Conservation (phyloP, 1,284 basidiomycete species). For the Cutaneotrichosporon sp. region DNA sequence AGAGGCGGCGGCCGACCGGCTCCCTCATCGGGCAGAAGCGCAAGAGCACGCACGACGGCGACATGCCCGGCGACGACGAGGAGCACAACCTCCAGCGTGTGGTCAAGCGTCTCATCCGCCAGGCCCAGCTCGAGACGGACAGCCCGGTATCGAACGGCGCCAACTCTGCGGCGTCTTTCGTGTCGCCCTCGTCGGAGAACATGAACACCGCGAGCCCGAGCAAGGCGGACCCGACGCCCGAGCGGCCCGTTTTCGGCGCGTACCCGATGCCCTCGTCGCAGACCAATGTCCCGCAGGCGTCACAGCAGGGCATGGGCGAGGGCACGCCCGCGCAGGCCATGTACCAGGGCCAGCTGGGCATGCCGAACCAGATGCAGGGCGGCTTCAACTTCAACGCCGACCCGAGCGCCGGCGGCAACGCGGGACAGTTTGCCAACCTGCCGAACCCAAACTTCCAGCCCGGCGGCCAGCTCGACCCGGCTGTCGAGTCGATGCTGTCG, state of each 20-base stretch:
- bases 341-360: constrained; percentile 18
- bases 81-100: constrained; percentile 50
- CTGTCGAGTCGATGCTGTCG: constrained; percentile 44
- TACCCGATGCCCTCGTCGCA: constrained; percentile 43
- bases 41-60: constrained; percentile 29
- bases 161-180: constrained; percentile 19
- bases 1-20: constrained; percentile 40
- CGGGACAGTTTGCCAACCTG: constrained; percentile 35
- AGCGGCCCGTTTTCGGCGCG: constrained; percentile 48
- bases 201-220: background rate
- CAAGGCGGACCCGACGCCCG: constrained; percentile 30
- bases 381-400: constrained; percentile 38
- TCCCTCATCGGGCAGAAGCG: constrained; percentile 44
- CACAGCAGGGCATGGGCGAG: background rate
- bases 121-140: constrained; percentile 49
- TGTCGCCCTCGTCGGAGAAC: constrained; percentile 18
- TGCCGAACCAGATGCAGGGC: constrained; percentile 9
- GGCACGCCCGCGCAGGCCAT: constrained; percentile 3
- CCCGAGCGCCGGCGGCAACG: constrained; percentile 23
- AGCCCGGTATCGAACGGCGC: constrained; percentile 28
- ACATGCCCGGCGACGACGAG: constrained; percentile 37
- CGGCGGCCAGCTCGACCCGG: constrained; percentile 40
- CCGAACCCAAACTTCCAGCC: constrained; percentile 38
- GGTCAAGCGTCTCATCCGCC: constrained; percentile 53
- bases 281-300: background rate